Base-by-base conservation (phyloP, 331 rosid genomes). In the Spiraea crenata region DNA sequence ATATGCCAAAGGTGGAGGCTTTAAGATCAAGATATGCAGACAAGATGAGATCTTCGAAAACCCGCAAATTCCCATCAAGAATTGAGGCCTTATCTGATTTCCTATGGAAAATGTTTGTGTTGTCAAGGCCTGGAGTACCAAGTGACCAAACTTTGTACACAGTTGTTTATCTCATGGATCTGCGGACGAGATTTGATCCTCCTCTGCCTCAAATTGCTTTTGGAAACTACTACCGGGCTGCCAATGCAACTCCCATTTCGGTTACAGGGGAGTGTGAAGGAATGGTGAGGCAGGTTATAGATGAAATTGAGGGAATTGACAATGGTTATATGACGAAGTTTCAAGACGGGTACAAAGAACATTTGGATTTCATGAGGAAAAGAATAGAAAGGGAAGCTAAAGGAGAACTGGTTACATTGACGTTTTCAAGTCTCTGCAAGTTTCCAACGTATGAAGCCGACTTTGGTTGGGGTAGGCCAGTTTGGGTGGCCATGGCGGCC, bases 391-490 rank as follows among this genome's bases (percentile, higher is more conserved):
- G 47, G 54, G 75, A 65, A n/a, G 49, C 70, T 42, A 76, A 67
- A 57, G 79, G 78, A 17, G 89, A 80, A 48, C 34, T 68, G 5
- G 66, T 82, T 35, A 9, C 81, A 0, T 77, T 82, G 35, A 73
- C 19, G 3, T 79, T 85, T 65, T 79, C 84, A 6, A 85, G 85
- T 78, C 62, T 88, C 64, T 81, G 90, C 60, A 78, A 74, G 70
- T 77, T 83, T 65, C 93, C 85, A 52, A 10, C 81, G 56, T 85
- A 88, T 16, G 87, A 88, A 2, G 72, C 81, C 42, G 88, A 88
- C 73, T 88, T 88, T 76, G 84, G 88, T 7, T 85, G 84, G 93
- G 93, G 88, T 1, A 73, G 71, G 76, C 93, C 90, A 4, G 44
- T 60, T 0, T 83, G 88, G 88, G 85, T 83, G 3, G 83, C 72